A percentile compares a stretch with the other conserved stretches of the same genome.
These are phyloP conservation scores for Penicillium psychrofluorescens DNA, from an alignment of 495 filamentous ascomycete genomes.

Conservation along the genomic window DNA sequence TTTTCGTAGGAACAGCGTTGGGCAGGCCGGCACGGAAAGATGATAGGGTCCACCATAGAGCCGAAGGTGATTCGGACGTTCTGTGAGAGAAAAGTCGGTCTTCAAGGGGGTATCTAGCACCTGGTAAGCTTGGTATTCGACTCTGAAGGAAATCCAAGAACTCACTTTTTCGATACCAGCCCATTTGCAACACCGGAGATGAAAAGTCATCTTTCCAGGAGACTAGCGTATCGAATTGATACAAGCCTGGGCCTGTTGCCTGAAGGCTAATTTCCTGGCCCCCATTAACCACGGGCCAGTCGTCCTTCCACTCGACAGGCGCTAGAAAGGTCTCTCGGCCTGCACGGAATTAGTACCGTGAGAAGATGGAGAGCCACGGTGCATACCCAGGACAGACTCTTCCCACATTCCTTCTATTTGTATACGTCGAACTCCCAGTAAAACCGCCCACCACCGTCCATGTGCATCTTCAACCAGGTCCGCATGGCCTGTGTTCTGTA, in stretches of 20 bases:
- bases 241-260: slow-evolving; percentile 19
- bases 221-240: slow-evolving; percentile 12
- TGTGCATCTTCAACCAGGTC: slow-evolving; percentile 39
- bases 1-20: slow-evolving; percentile 38
- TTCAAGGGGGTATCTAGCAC: slow-evolving; percentile 22
- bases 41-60: slow-evolving; percentile 36
- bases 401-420: slow-evolving; percentile 18
- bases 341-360: slow-evolving; percentile 1
- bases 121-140: neutral
- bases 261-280: slow-evolving; percentile 34
- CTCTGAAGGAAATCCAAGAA: neutral
- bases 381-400: slow-evolving; percentile 31
- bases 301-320: slow-evolving; percentile 36
- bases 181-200: slow-evolving; percentile 15
- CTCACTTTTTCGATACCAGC: slow-evolving; percentile 39
- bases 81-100: slow-evolving; percentile 27
- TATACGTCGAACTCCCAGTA: slow-evolving; percentile 36
- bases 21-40: slow-evolving; percentile 29
- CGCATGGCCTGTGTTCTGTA: slow-evolving; percentile 35
- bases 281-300: slow-evolving; percentile 42
- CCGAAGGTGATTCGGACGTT: slow-evolving; percentile 25
- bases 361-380: neutral
- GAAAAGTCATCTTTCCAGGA: slow-evolving; percentile 37
- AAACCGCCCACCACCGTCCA: slow-evolving; percentile 39
- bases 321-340: slow-evolving; percentile 43